Percentiles rank a stretch among this genome's conserved stretches.
Conservation (phyloP, 2,329 filamentous ascomycete species). For the Diaporthe amygdali region DNA sequence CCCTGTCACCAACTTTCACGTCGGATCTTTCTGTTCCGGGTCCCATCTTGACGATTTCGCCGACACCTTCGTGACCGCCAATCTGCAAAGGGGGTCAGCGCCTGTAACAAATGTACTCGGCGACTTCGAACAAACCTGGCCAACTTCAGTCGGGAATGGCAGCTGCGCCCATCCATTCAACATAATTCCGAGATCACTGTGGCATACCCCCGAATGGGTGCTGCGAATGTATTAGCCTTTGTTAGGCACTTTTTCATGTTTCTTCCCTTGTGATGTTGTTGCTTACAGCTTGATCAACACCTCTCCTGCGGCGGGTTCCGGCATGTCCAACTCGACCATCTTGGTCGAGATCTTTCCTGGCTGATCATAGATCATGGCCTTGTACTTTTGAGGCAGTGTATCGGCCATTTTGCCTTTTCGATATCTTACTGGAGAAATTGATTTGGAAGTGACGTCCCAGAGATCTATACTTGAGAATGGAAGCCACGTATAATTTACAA, state of each 20-base stretch:
- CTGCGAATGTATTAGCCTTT: neutral
- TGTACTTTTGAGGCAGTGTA: constrained; percentile 17
- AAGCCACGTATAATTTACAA: too few species aligned
- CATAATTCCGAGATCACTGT: constrained; percentile 27
- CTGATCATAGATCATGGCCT: constrained; percentile 21
- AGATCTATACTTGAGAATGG: neutral
- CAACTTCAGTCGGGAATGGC: constrained; percentile 24
- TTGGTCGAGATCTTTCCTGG: constrained; percentile 23
- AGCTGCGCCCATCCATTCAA: constrained; percentile 22
- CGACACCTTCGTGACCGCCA: constrained; percentile 74
- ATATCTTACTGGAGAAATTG: rapidly evolving
- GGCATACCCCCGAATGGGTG: constrained; percentile 30
- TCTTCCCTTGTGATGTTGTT: neutral
- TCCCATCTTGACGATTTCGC: constrained; percentile 69
- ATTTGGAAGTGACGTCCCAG: neutral
- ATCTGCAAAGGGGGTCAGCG: constrained; percentile 34
- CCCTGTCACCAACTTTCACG: constrained; percentile 69
- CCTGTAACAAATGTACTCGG: too few species aligned
- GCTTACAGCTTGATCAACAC: constrained; percentile 25
- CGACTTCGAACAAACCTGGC: constrained; percentile 22
- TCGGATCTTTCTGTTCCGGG: constrained; percentile 59
- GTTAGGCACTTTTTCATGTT: too few species aligned
- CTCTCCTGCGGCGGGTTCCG: constrained; percentile 21
- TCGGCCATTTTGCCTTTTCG: constrained; percentile 13
- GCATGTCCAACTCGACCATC: constrained; percentile 23